Base-by-base conservation (phyloP, 2,329 filamentous ascomycete species). In the Fusarium pseudoanthophilum region DNA sequence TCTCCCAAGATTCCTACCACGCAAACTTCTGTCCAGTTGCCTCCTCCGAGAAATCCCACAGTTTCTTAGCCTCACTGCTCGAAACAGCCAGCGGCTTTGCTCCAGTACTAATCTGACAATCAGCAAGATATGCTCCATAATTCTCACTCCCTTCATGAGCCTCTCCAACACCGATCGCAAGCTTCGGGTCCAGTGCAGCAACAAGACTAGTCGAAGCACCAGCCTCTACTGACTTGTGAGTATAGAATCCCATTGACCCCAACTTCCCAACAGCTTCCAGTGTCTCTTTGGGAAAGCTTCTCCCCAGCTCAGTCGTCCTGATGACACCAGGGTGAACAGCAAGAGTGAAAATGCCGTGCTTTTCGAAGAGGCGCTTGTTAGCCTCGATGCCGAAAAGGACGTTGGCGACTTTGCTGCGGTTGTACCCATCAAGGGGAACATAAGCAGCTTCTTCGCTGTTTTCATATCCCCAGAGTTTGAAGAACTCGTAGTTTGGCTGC, bases 171-270 rank as follows among this genome's bases (percentile, higher is more conserved):
- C 30, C 46, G 0, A 13, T 26, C 0, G 64, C 48, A 37, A 68
- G 26, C 36, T 68, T 55, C 0, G 64, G 55, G 8, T 68, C 65
- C 20, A 68, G 16, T 0, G 64, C 65, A 3, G 64, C 64, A 15
- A 67, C 56, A 11, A 68, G 65, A 26, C 65, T 52, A 3, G 65
- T 68, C 15, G 65, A 68, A 24, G 64, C 46, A 5, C 65, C 65
- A 1, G 64, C 65, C 0, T 20, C 55, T 3, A 62, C 13, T 0
- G 64, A 32, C 16, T 68, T 68, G 4, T 1, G 0, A 10, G 30
- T 7, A 6, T 39, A 68, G 1, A 20, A 3, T 0, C 65, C 65
- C 6, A 4, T 11, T 6, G 43, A 34, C 5, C 18, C 20, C 2
- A 68, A 1, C 6, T 34, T 62, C 3, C 2, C 16, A 3, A 11